Percentiles rank a stretch among this genome's conserved stretches.
phyloP scores from a whole-genome alignment of 2,329 filamentous ascomycete species.

The Hymenotorrendiella dingleyae region DNA sequence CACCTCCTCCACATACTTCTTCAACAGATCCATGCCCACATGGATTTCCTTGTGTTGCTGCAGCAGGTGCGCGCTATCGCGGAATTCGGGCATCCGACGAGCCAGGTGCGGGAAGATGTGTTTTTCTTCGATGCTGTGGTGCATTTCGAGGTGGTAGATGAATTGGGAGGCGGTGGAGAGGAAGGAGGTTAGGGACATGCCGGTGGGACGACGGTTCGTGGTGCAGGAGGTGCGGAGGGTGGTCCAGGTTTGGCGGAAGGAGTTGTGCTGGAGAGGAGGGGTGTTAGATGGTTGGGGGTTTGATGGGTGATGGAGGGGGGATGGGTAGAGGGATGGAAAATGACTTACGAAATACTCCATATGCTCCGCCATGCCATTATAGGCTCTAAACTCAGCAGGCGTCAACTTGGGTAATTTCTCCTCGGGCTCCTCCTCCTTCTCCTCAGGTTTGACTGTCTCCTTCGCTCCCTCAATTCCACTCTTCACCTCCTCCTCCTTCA shows the following conservation, averaged over 20 bases:
- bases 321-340: too few species aligned
- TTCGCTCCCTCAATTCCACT: not conserved
- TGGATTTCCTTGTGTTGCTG: conserved; percentile 77
- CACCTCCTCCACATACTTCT: conserved; percentile 60
- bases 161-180: conserved; percentile 64
- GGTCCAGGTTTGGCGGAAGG: conserved; percentile 72
- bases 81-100: conserved; percentile 72
- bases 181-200: conserved; percentile 64
- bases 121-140: conserved; percentile 79
- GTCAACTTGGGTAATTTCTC: conserved; percentile 45
- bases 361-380: conserved; percentile 56
- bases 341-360: conserved; percentile 57
- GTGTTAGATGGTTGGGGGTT: too few species aligned
- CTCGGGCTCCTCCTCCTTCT: conserved; percentile 15
- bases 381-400: conserved; percentile 50
- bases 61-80: conserved; percentile 56
- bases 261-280: conserved; percentile 72
- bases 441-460: not conserved
- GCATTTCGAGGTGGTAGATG: conserved; percentile 60
- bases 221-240: conserved; percentile 61
- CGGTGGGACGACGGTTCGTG: conserved; percentile 50
- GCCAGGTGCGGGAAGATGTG: conserved; percentile 77
- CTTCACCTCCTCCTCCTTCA: conserved; percentile 5
- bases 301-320: not conserved
- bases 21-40: conserved; percentile 61